phyloP scores from a whole-genome alignment of 2,329 filamentous ascomycete species.

The Alternaria rosae region DNA sequence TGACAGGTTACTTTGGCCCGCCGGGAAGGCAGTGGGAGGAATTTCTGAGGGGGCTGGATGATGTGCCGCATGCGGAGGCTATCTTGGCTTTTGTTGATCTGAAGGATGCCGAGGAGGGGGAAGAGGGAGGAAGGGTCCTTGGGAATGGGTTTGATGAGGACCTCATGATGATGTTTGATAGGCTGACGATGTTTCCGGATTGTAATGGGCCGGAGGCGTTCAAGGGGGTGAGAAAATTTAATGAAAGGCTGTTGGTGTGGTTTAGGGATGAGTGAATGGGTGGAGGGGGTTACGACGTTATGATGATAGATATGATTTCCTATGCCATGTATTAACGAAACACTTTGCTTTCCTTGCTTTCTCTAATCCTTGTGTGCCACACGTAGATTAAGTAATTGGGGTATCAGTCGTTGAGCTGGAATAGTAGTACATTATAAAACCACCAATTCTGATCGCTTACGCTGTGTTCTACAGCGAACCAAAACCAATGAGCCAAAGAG shows the following conservation, averaged over 20 bases:
- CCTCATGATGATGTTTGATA: conserved; percentile 21
- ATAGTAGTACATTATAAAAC: no score
- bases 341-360: background rate
- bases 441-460: no score
- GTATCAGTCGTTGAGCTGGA: no score
- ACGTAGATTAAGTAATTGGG: no score
- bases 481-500: no score
- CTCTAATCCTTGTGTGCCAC: no score
- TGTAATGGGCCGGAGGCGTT: conserved; percentile 21
- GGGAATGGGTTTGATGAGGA: conserved; percentile 9
- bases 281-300: background rate
- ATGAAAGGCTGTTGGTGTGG: conserved; percentile 18
- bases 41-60: conserved; percentile 6
- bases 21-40: conserved; percentile 18
- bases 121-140: background rate
- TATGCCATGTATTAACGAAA: background rate
- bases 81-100: conserved; percentile 18
- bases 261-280: background rate
- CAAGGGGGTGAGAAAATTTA: conserved; percentile 6
- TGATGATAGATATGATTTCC: background rate
- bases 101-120: background rate
- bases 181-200: conserved; percentile 12
- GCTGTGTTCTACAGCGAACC: no score
- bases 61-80: conserved; percentile 8
- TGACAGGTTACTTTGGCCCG: conserved; percentile 8